Evolutionary conservation across 352 stramenopile species (phyloP).

Genomic region (Lagenidium sp.): DNA sequence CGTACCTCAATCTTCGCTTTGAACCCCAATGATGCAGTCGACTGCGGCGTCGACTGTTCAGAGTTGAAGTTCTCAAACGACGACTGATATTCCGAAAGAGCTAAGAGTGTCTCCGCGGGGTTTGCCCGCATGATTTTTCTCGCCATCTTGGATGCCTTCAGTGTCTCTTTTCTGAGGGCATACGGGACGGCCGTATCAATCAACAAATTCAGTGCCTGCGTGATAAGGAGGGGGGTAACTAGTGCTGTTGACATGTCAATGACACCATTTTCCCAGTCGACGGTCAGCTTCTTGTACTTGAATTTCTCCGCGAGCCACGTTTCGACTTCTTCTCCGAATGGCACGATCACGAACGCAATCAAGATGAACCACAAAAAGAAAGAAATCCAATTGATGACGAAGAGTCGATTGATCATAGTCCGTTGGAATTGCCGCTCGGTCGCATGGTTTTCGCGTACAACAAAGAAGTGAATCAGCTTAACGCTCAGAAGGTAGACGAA

Average conservation of each 20-base stretch:
- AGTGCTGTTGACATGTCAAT: constrained; percentile 86
- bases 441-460: constrained; percentile 74
- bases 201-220: constrained; percentile 74
- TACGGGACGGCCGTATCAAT: constrained; percentile 76
- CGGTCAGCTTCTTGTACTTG: constrained; percentile 72
- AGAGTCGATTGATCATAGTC: constrained; percentile 81
- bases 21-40: constrained; percentile 38
- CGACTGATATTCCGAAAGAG: constrained; percentile 75
- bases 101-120: constrained; percentile 68
- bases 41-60: constrained; percentile 15
- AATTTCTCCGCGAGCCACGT: constrained; percentile 72
- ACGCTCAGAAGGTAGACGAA: constrained; percentile 80
- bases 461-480: constrained; percentile 78
- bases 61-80: constrained; percentile 59
- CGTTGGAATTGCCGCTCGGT: constrained; percentile 75
- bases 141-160: constrained; percentile 69
- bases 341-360: constrained; percentile 83
- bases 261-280: constrained; percentile 73
- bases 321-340: constrained; percentile 73
- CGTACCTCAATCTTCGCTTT: constrained; percentile 76
- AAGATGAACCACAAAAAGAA: constrained; percentile 89
- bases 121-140: constrained; percentile 77
- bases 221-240: constrained; percentile 79
- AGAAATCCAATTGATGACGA: constrained; percentile 86
- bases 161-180: constrained; percentile 44